Percentiles rank a stretch among this genome's conserved stretches.
These are phyloP conservation scores for Suillus placidus DNA, from an alignment of 768 basidiomycete genomes.

Conservation along the genomic window DNA sequence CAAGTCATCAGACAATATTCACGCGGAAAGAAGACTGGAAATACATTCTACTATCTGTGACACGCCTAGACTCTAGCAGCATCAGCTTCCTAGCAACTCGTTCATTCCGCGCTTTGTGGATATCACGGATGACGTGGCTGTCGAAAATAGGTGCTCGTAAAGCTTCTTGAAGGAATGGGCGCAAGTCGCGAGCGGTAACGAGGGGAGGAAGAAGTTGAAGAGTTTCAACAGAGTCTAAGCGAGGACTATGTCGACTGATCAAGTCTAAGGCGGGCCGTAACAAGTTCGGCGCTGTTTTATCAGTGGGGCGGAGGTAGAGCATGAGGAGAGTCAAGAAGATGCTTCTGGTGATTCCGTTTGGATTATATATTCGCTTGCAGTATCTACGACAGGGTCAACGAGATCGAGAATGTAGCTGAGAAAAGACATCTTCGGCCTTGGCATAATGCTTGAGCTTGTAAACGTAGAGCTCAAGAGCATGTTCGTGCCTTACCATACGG, in stretches of 20 bases:
- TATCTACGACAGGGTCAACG: constrained; percentile 55
- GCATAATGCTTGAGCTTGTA: constrained; percentile 80
- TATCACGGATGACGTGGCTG: constrained; percentile 63
- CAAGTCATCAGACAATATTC: constrained; percentile 6
- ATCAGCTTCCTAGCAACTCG: constrained; percentile 75
- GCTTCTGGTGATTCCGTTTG: constrained; percentile 52
- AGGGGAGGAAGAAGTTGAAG: constrained; percentile 89
- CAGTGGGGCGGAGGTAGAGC: constrained; percentile 81
- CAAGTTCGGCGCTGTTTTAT: constrained; percentile 53
- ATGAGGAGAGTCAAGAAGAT: constrained; percentile 86
- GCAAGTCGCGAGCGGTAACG: constrained; percentile 80
- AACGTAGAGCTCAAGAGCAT: constrained; percentile 93
- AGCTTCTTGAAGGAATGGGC: constrained; percentile 74
- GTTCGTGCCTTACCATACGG: constrained; percentile 87
- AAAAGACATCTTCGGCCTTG: constrained; percentile 77
- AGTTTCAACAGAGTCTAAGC: constrained; percentile 80
- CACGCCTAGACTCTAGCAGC: constrained; percentile 75
- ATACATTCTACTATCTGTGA: constrained; percentile 92
- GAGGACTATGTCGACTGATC: constrained; percentile 80
- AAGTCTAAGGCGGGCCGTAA: constrained; percentile 86
- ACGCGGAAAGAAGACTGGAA: constrained; percentile 34
- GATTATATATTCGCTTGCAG: constrained; percentile 80
- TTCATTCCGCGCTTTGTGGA: constrained; percentile 77
- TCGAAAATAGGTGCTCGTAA: constrained; percentile 70
- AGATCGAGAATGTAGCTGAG: neutral